These are phyloP conservation scores for Didymella glomerata DNA, from an alignment of 2,329 filamentous ascomycete species.

Conservation along the genomic window DNA sequence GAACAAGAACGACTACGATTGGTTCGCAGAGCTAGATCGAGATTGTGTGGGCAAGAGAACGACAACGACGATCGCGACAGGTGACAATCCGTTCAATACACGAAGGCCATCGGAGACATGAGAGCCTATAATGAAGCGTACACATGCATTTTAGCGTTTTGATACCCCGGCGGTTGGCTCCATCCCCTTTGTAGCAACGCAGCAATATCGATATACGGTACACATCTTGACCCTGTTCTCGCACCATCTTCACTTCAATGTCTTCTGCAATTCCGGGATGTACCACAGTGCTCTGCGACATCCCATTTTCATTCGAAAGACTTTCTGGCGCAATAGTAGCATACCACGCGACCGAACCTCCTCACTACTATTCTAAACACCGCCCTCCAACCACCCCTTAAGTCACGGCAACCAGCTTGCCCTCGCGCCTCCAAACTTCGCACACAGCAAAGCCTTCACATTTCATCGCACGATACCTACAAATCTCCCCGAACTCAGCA, in stretches of 20 bases:
- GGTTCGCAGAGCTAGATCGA: conserved; percentile 31
- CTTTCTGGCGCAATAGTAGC: too few relatives aligned
- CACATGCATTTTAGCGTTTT: background rate
- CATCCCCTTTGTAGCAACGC: background rate
- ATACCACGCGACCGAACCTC: too few relatives aligned
- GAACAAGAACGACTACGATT: conserved; percentile 26
- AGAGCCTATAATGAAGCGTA: background rate
- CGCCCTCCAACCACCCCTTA: too few relatives aligned
- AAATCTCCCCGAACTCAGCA: too few relatives aligned
- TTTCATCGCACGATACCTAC: too few relatives aligned
- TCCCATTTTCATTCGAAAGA: background rate
- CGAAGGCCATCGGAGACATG: background rate
- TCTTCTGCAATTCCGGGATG: too few relatives aligned
- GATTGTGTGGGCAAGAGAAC: conserved; percentile 23
- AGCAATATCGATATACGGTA: background rate
- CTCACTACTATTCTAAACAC: too few relatives aligned
- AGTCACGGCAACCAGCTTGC: too few relatives aligned
- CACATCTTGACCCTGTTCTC: background rate
- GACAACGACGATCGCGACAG: conserved; percentile 23
- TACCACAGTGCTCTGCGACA: background rate
- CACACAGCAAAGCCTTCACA: too few relatives aligned
- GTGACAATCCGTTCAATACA: background rate
- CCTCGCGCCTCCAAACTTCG: too few relatives aligned
- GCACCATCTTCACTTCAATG: too few relatives aligned
- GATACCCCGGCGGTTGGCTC: background rate